phyloP scores from a whole-genome alignment of 2,329 filamentous ascomycete species.

The Botrytis galanthina region DNA sequence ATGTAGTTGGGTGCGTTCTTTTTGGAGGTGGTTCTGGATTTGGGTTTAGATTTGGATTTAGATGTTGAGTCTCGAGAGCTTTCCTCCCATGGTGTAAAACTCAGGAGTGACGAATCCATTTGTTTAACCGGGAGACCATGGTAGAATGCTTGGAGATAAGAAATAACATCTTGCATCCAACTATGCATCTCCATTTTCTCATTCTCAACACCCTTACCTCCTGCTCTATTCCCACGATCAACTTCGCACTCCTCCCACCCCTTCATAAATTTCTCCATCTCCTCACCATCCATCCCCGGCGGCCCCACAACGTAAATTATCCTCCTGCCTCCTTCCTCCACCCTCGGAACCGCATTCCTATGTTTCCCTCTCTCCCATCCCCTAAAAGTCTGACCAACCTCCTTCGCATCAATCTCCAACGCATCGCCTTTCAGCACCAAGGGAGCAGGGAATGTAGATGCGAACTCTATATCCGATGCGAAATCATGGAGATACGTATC shows the following conservation, averaged over 20 bases:
- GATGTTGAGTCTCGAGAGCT: background rate
- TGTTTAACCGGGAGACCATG: slow-evolving; percentile 31
- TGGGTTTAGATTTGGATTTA: background rate
- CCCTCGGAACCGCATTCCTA: slow-evolving; percentile 28
- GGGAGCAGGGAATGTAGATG: slow-evolving; percentile 29
- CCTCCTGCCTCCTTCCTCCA: slow-evolving; percentile 12
- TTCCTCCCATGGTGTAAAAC: slow-evolving; percentile 25
- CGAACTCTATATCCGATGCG: background rate
- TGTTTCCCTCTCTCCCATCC: slow-evolving; percentile 27
- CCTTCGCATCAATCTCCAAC: slow-evolving; percentile 27
- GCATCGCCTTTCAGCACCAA: slow-evolving; percentile 33
- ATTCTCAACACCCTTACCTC: background rate
- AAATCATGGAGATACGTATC: background rate
- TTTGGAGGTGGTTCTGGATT: background rate
- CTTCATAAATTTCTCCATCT: slow-evolving; percentile 21
- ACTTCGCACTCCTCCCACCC: slow-evolving; percentile 19
- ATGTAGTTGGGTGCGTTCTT: slow-evolving; percentile 5
- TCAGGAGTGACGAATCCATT: slow-evolving; percentile 21
- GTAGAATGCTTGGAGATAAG: slow-evolving; percentile 34
- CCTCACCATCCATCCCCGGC: slow-evolving; percentile 22
- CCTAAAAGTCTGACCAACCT: slow-evolving; percentile 30
- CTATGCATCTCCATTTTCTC: background rate
- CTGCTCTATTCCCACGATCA: slow-evolving; percentile 22
- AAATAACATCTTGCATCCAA: slow-evolving; percentile 23
- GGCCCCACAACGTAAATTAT: slow-evolving; percentile 32